Base-by-base conservation (phyloP, 805 yeast genomes). In the Starmerella bacillaris region DNA sequence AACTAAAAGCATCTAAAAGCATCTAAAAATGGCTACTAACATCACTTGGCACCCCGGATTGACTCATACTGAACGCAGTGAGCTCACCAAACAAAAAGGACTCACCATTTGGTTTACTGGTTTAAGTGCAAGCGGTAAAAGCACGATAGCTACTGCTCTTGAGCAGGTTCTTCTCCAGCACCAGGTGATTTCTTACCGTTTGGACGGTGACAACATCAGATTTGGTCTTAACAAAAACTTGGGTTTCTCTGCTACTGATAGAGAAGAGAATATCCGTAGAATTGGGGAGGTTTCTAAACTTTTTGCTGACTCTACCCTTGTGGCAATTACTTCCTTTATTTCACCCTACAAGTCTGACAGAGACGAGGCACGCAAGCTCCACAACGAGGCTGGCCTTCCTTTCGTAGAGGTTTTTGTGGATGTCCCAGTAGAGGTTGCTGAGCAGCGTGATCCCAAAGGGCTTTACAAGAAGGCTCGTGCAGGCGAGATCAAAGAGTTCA, bases 371-470 rank as follows among this genome's bases (percentile, higher is more conserved):
- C 72, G 96, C 54, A 73, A 76, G 54, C 63, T 84, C 43, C 96
- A 84, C 56, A 71, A 68, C 43, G 71, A 72, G 40, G 70, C 74
- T 44, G 67, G 67, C 28, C 61, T 86, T 42, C 86, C 92, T 36
- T 84, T 84, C 51, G 69, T 84, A 37, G 96, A 84, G 62, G 92
- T 86, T 6, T 83, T 61, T 47, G 86, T 84, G 24, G 94, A 84
- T 56, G 95, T 83, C 30, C 95, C 96, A 24, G 65, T 86, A 34
- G 83, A 76, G 51, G 82, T 86, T 42, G 96, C 95, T 34, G 96
- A 86, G 64, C 69, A 80, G 58, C 79, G 96, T 62, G 96, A 86
- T 58, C 96, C 96, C 44, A 86, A 86, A 64, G 96, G 96, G 9
- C 64, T 86, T 46, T 86, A 86, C 65, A 83, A 83, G 60, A 86